Percentiles rank a stretch among this genome's conserved stretches.
Conservation (phyloP, 2,329 filamentous ascomycete species). For the Venturia nashicola region DNA sequence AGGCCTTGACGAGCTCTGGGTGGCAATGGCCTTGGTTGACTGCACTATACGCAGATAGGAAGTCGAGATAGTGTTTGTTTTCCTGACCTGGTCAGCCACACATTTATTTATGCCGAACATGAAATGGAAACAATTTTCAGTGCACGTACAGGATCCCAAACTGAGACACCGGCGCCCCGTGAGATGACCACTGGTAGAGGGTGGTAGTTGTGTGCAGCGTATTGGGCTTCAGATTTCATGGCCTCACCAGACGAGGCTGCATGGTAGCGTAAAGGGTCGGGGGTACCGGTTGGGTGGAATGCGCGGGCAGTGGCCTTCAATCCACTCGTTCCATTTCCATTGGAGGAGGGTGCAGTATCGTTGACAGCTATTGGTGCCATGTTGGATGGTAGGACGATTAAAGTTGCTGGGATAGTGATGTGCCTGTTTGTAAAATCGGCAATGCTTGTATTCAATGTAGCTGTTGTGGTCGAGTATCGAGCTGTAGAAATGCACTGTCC, state of each 20-base stretch:
- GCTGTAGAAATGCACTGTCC: background rate
- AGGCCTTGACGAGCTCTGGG: slow-evolving; percentile 82
- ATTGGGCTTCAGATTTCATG: slow-evolving; percentile 69
- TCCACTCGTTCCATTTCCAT: slow-evolving; percentile 16
- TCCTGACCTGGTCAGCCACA: background rate
- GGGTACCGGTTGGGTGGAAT: slow-evolving; percentile 7
- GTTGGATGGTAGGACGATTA: background rate
- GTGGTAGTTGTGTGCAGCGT: slow-evolving; percentile 97
- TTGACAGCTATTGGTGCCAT: slow-evolving; percentile 25
- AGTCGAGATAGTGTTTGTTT: slow-evolving; percentile 81
- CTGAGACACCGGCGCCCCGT: slow-evolving; percentile 68
- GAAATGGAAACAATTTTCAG: no score
- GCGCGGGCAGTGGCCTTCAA: slow-evolving; percentile 14
- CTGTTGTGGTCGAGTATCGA: background rate
- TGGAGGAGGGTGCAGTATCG: slow-evolving; percentile 5
- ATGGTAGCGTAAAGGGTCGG: slow-evolving; percentile 45
- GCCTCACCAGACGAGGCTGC: slow-evolving; percentile 66
- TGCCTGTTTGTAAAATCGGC: background rate
- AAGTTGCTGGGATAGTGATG: background rate
- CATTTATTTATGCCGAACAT: background rate
- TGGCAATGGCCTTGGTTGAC: slow-evolving; percentile 98
- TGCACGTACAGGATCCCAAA: slow-evolving; percentile 75
- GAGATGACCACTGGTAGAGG: slow-evolving; percentile 90
- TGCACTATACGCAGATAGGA: slow-evolving; percentile 93
- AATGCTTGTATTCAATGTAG: background rate